Evolutionary conservation across 2,329 filamentous ascomycete species (phyloP), one percentile per base, ranked within the genome.

Genomic region (Sarocladium brachiariae): DNA sequence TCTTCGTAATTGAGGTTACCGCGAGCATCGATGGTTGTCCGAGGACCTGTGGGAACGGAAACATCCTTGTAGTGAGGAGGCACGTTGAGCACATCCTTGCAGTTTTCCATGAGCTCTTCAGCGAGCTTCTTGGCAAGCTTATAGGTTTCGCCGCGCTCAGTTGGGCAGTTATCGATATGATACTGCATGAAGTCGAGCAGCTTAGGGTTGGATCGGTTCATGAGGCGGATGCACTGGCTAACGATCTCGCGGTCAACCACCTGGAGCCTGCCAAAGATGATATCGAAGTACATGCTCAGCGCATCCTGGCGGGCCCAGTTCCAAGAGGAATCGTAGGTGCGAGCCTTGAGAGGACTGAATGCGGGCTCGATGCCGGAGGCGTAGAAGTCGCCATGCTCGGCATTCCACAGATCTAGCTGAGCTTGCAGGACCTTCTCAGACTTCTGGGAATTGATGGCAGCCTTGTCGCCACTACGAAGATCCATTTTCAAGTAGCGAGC

Each of bases 121-220:
- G 89, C 92, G 21, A 99, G 86, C 69, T 93, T 84, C 74, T 99
- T 96, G 38, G 93, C 93, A n/a, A 99, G 83, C 71, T 93, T 81
- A 71, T 99, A 99, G 1, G 93, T 99, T 73, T 99, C 93, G 53
- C 93, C 93, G 48, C 92, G 86, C 64, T 99, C 91, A 0, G 91
- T 91, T 1, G 93, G 93, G 73, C 92, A 97, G 74, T 97, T 93
- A 63, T 99, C 93, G 63, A 99, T 99, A 73, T 99, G 93, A 62
- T 99, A 97, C 67, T 99, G 93, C 93, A 99, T 99, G 71, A 96
- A 99, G 60, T 99, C 92, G 52, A 99, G 80, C 1, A 99, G 82
- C 31, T 89, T 86, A 2, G 93, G 93, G 66, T 97, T 99, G 30
- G 93, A 96, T 55, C 93, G 87, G 75, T 96, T 99, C 93, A 99